A percentile compares a stretch with the other conserved stretches of the same genome.
Evolutionary conservation across 1,139 yeast genomes (phyloP).

Genomic region (Saccharomyces hybrid): DNA sequence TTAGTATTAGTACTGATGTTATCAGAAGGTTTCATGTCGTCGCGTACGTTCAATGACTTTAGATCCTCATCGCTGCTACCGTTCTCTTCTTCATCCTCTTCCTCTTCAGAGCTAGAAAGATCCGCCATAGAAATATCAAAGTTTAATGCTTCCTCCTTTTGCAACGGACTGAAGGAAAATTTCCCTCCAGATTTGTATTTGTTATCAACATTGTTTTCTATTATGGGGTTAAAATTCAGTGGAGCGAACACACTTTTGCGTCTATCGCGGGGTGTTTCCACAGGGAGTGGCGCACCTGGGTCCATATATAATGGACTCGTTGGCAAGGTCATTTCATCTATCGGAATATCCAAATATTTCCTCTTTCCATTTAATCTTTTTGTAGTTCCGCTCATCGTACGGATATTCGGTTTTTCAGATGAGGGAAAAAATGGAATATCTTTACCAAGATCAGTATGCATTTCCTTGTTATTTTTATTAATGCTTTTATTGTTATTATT

Average conservation of each 20-base stretch:
- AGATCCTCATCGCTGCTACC: conserved; percentile 27
- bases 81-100: conserved; percentile 31
- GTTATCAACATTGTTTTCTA: conserved; percentile 65
- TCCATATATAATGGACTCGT: conserved; percentile 54
- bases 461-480: conserved; percentile 7
- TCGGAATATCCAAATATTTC: conserved; percentile 44
- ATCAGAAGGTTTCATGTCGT: background rate
- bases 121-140: conserved; percentile 27
- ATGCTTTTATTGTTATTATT: conserved; percentile 7
- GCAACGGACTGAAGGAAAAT: conserved; percentile 40
- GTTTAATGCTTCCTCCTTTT: conserved; percentile 27
- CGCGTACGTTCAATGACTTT: conserved; percentile 12
- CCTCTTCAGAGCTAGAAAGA: conserved; percentile 31
- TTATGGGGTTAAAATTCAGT: conserved; percentile 67
- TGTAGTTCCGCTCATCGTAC: background rate
- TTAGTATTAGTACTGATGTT: background rate
- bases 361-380: conserved; percentile 18
- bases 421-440: conserved; percentile 4
- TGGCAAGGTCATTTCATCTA: conserved; percentile 47
- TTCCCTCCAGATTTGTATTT: conserved; percentile 84
- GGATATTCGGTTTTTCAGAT: background rate
- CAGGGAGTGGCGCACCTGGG: conserved; percentile 76
- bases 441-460: background rate
- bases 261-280: conserved; percentile 48
- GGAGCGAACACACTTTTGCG: conserved; percentile 69